Percentiles rank a stretch among this genome's conserved stretches.
phyloP scores from a whole-genome alignment of 1,284 basidiomycete species.

The Ceraceosorus guamensis region DNA sequence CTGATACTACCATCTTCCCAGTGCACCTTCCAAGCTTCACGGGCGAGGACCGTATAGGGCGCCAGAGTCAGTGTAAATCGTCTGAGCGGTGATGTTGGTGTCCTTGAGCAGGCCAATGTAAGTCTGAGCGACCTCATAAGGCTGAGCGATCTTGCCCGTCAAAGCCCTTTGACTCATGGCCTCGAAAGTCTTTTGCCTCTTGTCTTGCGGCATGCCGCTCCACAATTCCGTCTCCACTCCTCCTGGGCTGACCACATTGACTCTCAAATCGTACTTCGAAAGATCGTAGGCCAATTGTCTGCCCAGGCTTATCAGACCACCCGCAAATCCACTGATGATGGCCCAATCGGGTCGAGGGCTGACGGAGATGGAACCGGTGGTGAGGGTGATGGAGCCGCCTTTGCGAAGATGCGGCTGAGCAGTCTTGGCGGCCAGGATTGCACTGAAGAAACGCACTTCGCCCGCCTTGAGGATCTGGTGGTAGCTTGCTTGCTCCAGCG shows the following conservation, averaged over 20 bases:
- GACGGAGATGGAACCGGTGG: conserved; percentile 16
- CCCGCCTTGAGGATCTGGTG: conserved; percentile 15
- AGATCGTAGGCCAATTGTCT: conserved; percentile 19
- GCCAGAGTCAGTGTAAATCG: not conserved
- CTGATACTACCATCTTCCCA: too few species aligned
- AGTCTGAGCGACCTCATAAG: conserved; percentile 15
- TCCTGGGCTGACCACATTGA: conserved; percentile 21
- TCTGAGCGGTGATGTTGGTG: conserved; percentile 19
- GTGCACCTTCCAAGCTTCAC: too few species aligned
- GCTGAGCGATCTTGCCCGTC: conserved; percentile 11
- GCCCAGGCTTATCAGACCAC: conserved; percentile 12
- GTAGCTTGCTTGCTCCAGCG: conserved; percentile 12
- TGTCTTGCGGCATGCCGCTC: conserved; percentile 9
- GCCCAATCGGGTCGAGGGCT: conserved; percentile 16
- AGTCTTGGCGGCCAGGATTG: conserved; percentile 19
- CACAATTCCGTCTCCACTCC: conserved; percentile 29
- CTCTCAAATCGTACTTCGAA: conserved; percentile 10
- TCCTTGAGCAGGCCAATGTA: conserved; percentile 29
- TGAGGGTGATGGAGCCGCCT: conserved; percentile 15
- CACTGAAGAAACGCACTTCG: conserved; percentile 12
- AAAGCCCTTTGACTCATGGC: too few species aligned
- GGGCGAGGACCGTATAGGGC: too few species aligned
- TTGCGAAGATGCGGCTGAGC: conserved; percentile 5
- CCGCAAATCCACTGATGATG: conserved; percentile 8
- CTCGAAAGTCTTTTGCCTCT: too few species aligned